Evolutionary conservation across 202 grass and related monocot species (phyloP), one percentile per base, ranked within the genome.

Genomic region (Carex arenaria): DNA sequence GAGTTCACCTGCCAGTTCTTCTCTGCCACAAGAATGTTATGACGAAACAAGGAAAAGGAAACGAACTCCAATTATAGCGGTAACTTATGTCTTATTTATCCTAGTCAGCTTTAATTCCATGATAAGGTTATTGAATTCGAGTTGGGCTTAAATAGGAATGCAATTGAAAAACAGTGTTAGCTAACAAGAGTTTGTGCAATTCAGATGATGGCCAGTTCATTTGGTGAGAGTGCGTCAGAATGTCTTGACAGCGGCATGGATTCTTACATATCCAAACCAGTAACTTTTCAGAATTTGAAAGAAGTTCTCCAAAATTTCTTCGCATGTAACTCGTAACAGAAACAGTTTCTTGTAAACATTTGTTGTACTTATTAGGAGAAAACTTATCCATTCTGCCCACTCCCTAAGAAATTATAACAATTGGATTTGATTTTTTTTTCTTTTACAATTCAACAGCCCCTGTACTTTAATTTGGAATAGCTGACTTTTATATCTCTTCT

Each of bases 161-260:
- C 36, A 38, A 38, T 38, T 40, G 38, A 40, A 40, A 40, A 40
- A 40, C 38, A 40, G 4, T 40, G 65, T 42, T 72, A 3, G 55
- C 55, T 77, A 78, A 53, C 26, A 47, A 77, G 49, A 65, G 23
- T 78, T 75, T 65, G n/a, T 85, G 36, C 23, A 82, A 70, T 93
- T 79, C 87, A 97, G 94, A 97, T 97, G 94, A 97, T 92, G 5
- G 94, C 92, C 42, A 97, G 94, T 86, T 72, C 94, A 70, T 90
- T 92, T 12, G 42, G 85, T 49, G 94, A 97, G 87, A 97, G 94
- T 17, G 90, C 94, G 0, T 81, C 84, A 31, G 90, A 93, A 45
- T 97, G 94, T 84, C 92, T 97, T 80, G 89, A 87, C 82, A 90
- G 82, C 32, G 94, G 94, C 67, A 97, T 97, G 94, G 94, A 97